These are phyloP conservation scores for Xylaria curta DNA, from an alignment of 495 filamentous ascomycete genomes.

Conservation along the genomic window DNA sequence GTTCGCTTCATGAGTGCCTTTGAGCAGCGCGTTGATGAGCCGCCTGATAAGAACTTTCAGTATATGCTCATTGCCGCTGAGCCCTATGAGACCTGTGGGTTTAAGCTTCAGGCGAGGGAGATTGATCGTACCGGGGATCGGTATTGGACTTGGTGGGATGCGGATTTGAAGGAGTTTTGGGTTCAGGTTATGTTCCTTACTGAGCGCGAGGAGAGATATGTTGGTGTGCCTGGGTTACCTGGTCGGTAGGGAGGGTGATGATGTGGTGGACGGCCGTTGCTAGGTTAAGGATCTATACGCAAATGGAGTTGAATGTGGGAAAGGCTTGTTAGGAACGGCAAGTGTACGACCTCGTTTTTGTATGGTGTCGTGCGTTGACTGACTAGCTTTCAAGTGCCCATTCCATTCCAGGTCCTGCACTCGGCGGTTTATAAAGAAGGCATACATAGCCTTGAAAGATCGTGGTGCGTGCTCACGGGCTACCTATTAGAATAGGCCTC, in stretches of 20 bases:
- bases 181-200: constrained; percentile 99
- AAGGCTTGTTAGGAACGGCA: not conserved
- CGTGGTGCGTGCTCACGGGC: not conserved
- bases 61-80: constrained; percentile 95
- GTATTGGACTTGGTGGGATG: constrained; percentile 95
- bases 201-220: constrained; percentile 94
- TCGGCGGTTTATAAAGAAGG: not conserved
- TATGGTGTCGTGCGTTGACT: not conserved
- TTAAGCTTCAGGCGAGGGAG: constrained; percentile 95
- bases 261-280: not conserved
- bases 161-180: constrained; percentile 97
- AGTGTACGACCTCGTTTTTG: constrained; percentile 5
- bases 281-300: not conserved
- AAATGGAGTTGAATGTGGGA: not conserved
- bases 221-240: constrained; percentile 86
- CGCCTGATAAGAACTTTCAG: constrained; percentile 92
- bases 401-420: not conserved
- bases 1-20: constrained; percentile 98
- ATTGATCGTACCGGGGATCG: constrained; percentile 85
- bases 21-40: constrained; percentile 94
- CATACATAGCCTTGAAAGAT: not conserved
- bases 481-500: not conserved
- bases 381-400: not conserved
- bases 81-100: constrained; percentile 95
- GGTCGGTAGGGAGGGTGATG: constrained; percentile 33